A percentile compares a stretch with the other conserved stretches of the same genome.
Conservation (phyloP, 768 basidiomycete genomes). For the Cystobasidium tubakii region DNA sequence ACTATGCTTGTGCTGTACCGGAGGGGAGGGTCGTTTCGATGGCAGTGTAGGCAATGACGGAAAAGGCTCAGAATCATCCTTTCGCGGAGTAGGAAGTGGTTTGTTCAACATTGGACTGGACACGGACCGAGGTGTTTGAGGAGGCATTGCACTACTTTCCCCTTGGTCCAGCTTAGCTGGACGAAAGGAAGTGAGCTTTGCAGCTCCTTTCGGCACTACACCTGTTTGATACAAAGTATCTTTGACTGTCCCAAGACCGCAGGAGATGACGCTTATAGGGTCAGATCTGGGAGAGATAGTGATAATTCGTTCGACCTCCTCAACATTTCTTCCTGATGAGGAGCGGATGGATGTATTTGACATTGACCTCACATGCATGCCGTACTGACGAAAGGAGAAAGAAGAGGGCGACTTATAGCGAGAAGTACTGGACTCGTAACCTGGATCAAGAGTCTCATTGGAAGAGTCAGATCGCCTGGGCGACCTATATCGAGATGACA, state of each 20-base stretch:
- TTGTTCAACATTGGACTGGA: neutral
- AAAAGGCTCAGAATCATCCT: neutral
- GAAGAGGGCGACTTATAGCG: neutral
- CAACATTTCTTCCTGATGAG: neutral
- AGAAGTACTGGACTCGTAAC: neutral
- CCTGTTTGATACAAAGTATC: conserved; percentile 20
- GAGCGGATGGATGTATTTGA: neutral
- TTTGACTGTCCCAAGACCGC: conserved; percentile 9
- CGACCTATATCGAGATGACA: neutral
- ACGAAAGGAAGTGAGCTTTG: neutral
- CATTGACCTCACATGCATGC: neutral
- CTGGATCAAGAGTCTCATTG: neutral
- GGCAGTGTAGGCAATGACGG: neutral
- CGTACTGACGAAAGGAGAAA: neutral
- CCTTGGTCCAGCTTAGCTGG: neutral
- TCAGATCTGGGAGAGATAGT: conserved; percentile 16
- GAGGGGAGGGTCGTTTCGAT: neutral
- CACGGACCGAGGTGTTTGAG: neutral
- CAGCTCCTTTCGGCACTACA: neutral
- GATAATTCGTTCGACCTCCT: neutral
- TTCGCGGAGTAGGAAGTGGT: neutral
- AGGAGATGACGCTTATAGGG: conserved; percentile 3
- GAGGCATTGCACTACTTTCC: neutral
- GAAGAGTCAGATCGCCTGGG: neutral
- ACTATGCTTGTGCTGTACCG: neutral